A percentile compares a stretch with the other conserved stretches of the same genome.
Conservation (phyloP, 495 filamentous ascomycete species). For the Podospora bellae-mahoneyi region DNA sequence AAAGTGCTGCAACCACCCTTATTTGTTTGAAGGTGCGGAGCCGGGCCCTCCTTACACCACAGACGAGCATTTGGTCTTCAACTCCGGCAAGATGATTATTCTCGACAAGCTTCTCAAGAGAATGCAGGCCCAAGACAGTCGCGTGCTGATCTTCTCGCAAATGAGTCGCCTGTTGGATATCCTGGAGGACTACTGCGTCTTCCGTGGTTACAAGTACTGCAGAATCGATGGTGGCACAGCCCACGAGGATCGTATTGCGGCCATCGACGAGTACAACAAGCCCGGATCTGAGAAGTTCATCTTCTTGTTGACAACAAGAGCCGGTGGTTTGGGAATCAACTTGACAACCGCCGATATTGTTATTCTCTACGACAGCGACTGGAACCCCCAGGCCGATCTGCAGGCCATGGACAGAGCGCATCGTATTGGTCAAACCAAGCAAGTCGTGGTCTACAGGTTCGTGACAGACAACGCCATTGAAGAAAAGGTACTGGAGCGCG, state of each 20-base stretch:
- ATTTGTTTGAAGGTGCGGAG: constrained; percentile 96
- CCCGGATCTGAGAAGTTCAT: constrained; percentile 93
- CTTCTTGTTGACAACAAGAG: constrained; percentile 95
- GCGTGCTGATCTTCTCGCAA: constrained; percentile 97
- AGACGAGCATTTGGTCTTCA: constrained; percentile 91
- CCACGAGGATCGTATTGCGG: constrained; percentile 95
- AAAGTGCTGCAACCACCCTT: constrained; percentile 99
- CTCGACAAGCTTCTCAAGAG: constrained; percentile 87
- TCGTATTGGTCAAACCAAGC: constrained; percentile 97
- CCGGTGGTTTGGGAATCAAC: constrained; percentile 98
- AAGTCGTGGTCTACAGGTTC: constrained; percentile 93
- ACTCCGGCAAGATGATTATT: constrained; percentile 96
- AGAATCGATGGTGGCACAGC: constrained; percentile 97
- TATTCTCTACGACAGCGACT: constrained; percentile 97
- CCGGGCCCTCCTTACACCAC: constrained; percentile 97
- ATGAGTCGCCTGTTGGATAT: constrained; percentile 98
- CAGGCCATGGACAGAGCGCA: constrained; percentile 99
- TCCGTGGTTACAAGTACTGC: constrained; percentile 91
- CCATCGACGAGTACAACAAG: constrained; percentile 98
- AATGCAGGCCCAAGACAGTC: constrained; percentile 79
- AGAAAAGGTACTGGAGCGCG: constrained; percentile 96
- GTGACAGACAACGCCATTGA: constrained; percentile 98
- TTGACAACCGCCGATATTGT: constrained; percentile 94
- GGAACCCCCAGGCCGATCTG: constrained; percentile 98
- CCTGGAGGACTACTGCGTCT: constrained; percentile 96